Evolutionary conservation across 2,329 filamentous ascomycete species (phyloP).

Genomic region (Thielaviopsis ethacetica): DNA sequence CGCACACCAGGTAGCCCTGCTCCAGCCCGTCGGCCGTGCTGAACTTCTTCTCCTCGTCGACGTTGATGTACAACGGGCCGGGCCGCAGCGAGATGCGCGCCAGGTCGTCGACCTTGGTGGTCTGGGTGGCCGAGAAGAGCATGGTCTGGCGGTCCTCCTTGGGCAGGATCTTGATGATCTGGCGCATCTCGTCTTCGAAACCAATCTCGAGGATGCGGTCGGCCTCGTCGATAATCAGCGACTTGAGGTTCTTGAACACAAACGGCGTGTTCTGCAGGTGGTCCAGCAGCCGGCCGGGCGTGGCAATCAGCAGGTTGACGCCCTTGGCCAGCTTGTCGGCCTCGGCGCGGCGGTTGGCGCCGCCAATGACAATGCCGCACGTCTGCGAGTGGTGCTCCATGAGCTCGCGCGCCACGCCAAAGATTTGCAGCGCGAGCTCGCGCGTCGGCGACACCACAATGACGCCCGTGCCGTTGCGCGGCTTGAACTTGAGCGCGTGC

Average conservation of each 20-base stretch:
- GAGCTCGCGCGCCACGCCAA: slow-evolving; percentile 82
- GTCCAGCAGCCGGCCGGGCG: slow-evolving; percentile 80
- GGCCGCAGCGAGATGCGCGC: slow-evolving; percentile 83
- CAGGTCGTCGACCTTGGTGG: slow-evolving; percentile 94
- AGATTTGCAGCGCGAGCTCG: slow-evolving; percentile 89
- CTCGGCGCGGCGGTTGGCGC: slow-evolving; percentile 79
- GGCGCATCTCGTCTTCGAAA: slow-evolving; percentile 96
- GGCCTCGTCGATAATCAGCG: slow-evolving; percentile 88
- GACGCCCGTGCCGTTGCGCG: slow-evolving; percentile 80
- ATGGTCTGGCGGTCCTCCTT: slow-evolving; percentile 81
- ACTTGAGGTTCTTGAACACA: slow-evolving; percentile 80
- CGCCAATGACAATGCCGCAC: slow-evolving; percentile 90
- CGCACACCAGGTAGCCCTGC: slow-evolving; percentile 89
- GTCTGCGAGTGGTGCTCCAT: slow-evolving; percentile 90
- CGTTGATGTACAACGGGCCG: slow-evolving; percentile 91
- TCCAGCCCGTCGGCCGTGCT: slow-evolving; percentile 87
- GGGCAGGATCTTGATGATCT: slow-evolving; percentile 88
- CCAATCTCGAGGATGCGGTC: slow-evolving; percentile 93
- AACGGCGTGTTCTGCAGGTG: slow-evolving; percentile 90
- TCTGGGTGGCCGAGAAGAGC: slow-evolving; percentile 98
- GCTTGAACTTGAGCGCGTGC: slow-evolving; percentile 79
- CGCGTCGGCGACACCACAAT: slow-evolving; percentile 86
- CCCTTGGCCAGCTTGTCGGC: slow-evolving; percentile 89
- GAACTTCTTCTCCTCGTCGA: slow-evolving; percentile 77
- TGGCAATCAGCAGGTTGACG: slow-evolving; percentile 87